Base-by-base conservation (phyloP, 1,284 basidiomycete species). In the Papiliotrema flavescens region DNA sequence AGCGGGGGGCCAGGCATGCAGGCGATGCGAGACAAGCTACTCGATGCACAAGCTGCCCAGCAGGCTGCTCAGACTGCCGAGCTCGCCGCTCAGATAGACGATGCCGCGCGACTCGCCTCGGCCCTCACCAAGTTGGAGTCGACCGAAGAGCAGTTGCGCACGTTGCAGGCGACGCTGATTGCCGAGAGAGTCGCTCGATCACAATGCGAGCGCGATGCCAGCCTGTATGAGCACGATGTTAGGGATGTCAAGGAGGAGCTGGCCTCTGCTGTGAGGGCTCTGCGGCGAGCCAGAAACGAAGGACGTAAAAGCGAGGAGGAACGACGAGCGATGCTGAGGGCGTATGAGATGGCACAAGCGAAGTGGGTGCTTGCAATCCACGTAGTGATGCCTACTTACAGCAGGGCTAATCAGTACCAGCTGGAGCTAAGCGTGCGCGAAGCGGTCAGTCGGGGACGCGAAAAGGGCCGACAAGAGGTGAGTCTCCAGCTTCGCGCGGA, bases 401-500 rank as follows among this genome's bases (percentile, higher is more conserved):
- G 5, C 44, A 74, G 71, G 24, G 54, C 71, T 13, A 50, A 64
- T 48, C 64, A 63, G 54, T 75, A 75, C 39, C 67, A 74, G 48
- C 68, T 71, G 47, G 72, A 70, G 49, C 51, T 75, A 2, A 59
- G 66, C 36, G 69, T 74, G 1, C 64, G 71, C 26, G 69, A 76
- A 26, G 75, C 75, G 1, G 54, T 62, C 37, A 66, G 66, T 1
- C 59, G 61, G 39, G 75, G 73, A 13, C 60, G 66, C 48, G 70
- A 71, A 47, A 68, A 74, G 57, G 74, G 75, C 7, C 60, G 73
- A 19, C 56, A 63, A 7, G 73, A 74, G 60, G 70, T 73, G 32
- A 22, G 69, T 60, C 15, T 17, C 11, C 42, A 24, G 49, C 2
- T 23, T 41, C 28, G 24, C 13, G 3, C 20, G 20, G 14, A 53